Conservation (phyloP, 2,329 filamentous ascomycete genomes). For the Orbilia brochopaga region DNA sequence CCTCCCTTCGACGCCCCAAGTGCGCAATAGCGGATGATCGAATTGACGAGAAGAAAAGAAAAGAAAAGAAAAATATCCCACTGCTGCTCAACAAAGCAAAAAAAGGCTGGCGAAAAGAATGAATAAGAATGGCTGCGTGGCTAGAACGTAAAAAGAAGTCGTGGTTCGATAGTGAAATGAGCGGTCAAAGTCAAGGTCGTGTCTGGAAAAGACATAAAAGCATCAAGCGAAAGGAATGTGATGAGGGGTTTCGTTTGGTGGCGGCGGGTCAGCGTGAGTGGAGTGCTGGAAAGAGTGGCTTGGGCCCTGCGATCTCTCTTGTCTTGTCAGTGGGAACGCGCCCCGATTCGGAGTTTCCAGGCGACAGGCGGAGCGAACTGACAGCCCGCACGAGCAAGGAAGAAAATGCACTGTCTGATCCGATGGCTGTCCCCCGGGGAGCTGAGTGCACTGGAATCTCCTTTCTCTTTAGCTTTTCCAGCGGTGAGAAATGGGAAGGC, state of each 20-base stretch:
- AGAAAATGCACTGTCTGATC: slow-evolving; percentile 5
- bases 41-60: slow-evolving; percentile 15
- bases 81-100: neutral
- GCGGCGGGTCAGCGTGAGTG: slow-evolving; percentile 7
- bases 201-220: slow-evolving; percentile 43
- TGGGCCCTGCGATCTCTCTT: slow-evolving; percentile 19
- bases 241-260: slow-evolving; percentile 45
- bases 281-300: slow-evolving; percentile 27
- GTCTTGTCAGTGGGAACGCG: slow-evolving; percentile 6
- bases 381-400: slow-evolving; percentile 18
- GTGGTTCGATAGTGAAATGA: slow-evolving; percentile 39
- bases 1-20: neutral
- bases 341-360: slow-evolving; percentile 49
- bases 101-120: slow-evolving; percentile 20
- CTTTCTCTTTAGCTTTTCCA: slow-evolving; percentile 12
- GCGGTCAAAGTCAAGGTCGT: slow-evolving; percentile 42
- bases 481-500: slow-evolving; percentile 44
- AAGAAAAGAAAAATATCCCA: slow-evolving; percentile 4
- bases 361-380: slow-evolving; percentile 39
- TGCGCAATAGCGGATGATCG: neutral
- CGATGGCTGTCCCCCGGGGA: slow-evolving; percentile 35
- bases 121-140: slow-evolving; percentile 39
- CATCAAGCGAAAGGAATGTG: slow-evolving; percentile 45
- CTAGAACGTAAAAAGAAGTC: slow-evolving; percentile 45
- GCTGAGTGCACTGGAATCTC: slow-evolving; percentile 12